Base-by-base conservation (phyloP, 495 filamentous ascomycete species). In the Hamigera avellanea region DNA sequence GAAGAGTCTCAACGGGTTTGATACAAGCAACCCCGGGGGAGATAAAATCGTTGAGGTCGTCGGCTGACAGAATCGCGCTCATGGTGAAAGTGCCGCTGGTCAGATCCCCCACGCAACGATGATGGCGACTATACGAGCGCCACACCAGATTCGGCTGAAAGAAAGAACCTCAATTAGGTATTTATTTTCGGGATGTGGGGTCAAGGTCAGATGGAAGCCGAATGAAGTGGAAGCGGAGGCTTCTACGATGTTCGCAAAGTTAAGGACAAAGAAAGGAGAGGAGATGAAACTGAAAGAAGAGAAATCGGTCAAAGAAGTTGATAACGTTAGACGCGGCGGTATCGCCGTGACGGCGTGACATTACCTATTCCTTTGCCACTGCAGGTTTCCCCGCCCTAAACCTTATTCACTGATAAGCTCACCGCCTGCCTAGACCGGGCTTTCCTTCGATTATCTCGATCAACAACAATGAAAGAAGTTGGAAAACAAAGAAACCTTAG, bases 11-110 rank as follows among this genome's bases (percentile, higher is more conserved):
- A 45, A 98, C 75, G 14, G 91, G 91, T 52, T 98, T 98, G 59
- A 98, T 95, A 61, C 91, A 98, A 25, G 91, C 91, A 41, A 98
- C 86, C 25, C 91, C 91, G 6, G 91, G 91, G 19, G 81, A 87
- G 52, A 98, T 98, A 65, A 98, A 98, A 68, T 98, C 91, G 66
- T 98, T 98, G 42, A 98, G 69, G 57, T 94, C 86, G 62, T 96
- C 88, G 42, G 81, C 84, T 34, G 88, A 95, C 40, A 98, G 79
- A 43, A 98, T 96, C 18, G 91, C 91, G 44, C 82, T 89, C 89
- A 96, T 96, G 39, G 54, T 69, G 48, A 54, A 30, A 7, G 19
- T 21, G 28, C 12, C n/a, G 28, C 28, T 12, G n/a, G 28, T 23
- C 4, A 30, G 21, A n/a, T 34, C 19, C 9, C 13, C 32, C 13